These are phyloP conservation scores for Stagonosporopsis tanaceti DNA, from an alignment of 2,329 filamentous ascomycete species.

Conservation along the genomic window DNA sequence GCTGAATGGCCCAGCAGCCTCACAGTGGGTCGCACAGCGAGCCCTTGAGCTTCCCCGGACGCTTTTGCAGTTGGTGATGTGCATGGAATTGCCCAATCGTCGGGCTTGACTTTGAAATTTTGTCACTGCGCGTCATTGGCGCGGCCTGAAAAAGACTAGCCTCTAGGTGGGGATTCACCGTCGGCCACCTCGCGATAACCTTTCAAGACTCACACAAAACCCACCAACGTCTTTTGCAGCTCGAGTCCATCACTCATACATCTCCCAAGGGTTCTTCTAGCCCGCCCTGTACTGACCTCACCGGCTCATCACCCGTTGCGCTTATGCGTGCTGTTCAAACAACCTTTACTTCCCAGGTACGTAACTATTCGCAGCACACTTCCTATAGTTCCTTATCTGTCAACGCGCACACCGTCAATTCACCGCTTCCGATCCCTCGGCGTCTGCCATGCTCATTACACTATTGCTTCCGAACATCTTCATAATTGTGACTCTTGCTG, in stretches of 20 bases:
- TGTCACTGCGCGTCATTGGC: conserved; percentile 28
- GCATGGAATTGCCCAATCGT: conserved; percentile 27
- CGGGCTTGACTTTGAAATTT: conserved; percentile 20
- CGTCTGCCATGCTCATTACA: conserved; percentile 17
- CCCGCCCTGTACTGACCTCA: conserved; percentile 39
- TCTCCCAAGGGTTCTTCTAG: conserved; percentile 31
- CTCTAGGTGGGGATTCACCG: conserved; percentile 11
- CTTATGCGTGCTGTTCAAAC: conserved; percentile 61
- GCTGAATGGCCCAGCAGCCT: conserved; percentile 16
- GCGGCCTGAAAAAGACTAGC: conserved; percentile 6
- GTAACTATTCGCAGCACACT: conserved; percentile 29
- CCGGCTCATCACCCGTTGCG: conserved; percentile 41
- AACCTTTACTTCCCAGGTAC: conserved; percentile 63
- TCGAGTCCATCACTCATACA: conserved; percentile 19
- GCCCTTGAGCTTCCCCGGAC: conserved; percentile 18
- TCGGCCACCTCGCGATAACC: conserved; percentile 23
- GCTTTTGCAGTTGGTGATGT: conserved; percentile 13
- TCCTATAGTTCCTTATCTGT: conserved; percentile 39
- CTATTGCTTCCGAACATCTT: conserved; percentile 13
- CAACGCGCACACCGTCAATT: conserved; percentile 42
- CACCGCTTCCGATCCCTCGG: conserved; percentile 24
- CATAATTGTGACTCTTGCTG: conserved; percentile 40
- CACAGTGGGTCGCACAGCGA: conserved; percentile 19
- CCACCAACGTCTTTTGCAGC: conserved; percentile 15
- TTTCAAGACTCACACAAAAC: conserved; percentile 28